phyloP scores from a whole-genome alignment of 129 eudicot species.

The Helichrysum umbraculigerum region DNA sequence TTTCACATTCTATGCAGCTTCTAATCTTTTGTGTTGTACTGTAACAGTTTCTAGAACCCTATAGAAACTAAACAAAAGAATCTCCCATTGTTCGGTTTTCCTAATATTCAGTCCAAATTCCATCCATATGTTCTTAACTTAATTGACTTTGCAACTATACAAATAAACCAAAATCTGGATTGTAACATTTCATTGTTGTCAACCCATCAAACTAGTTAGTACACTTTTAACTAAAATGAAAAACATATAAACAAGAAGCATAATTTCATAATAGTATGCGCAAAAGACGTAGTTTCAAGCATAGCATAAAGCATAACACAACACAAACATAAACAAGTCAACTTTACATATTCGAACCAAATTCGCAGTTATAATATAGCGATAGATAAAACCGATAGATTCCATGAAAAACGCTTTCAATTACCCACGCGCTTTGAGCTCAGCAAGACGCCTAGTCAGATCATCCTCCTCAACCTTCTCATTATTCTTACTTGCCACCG shows the following conservation, averaged over 20 bases:
- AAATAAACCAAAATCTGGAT: background rate
- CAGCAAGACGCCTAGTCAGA: conserved; percentile 78
- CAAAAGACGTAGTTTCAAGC: conserved; percentile 1
- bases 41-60: background rate
- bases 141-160: background rate
- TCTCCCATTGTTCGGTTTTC: background rate
- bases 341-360: conserved; percentile 33
- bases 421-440: conserved; percentile 85
- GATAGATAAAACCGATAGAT: background rate
- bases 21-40: background rate
- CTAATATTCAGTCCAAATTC: background rate
- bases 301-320: background rate
- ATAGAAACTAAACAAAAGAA: background rate
- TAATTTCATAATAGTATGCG: background rate
- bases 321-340: conserved; percentile 17
- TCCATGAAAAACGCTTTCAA: background rate
- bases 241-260: background rate
- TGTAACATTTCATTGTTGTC: background rate
- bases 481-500: conserved; percentile 42
- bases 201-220: background rate
- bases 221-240: background rate
- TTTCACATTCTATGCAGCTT: background rate
- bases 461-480: conserved; percentile 93
- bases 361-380: conserved; percentile 8
- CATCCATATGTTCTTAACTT: background rate